These are phyloP conservation scores for Thelonectria olida DNA, from an alignment of 2,329 filamentous ascomycete genomes.

Conservation along the genomic window DNA sequence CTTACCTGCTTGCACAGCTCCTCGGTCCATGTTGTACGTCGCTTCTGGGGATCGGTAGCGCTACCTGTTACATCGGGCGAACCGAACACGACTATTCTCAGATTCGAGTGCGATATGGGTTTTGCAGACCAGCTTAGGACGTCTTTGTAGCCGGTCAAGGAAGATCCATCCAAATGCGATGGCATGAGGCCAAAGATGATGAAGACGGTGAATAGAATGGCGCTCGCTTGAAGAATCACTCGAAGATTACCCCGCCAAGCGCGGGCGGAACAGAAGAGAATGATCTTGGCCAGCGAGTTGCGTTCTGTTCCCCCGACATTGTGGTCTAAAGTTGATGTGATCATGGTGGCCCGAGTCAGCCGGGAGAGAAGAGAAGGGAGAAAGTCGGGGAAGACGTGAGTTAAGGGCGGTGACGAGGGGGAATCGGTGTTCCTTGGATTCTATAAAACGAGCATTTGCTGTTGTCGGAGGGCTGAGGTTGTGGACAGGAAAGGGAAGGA, in stretches of 20 bases:
- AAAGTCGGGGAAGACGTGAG: neutral
- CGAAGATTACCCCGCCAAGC: slow-evolving; percentile 50
- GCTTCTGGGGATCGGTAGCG: slow-evolving; percentile 38
- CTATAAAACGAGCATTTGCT: slow-evolving; percentile 10
- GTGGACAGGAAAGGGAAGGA: neutral
- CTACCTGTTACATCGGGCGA: slow-evolving; percentile 57
- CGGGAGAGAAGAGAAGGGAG: neutral
- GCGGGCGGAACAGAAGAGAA: slow-evolving; percentile 52
- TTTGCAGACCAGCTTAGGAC: slow-evolving; percentile 35
- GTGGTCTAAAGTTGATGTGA: slow-evolving; percentile 35
- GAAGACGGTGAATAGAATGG: slow-evolving; percentile 39
- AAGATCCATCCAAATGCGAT: slow-evolving; percentile 31
- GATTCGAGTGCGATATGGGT: slow-evolving; percentile 39
- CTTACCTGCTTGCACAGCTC: slow-evolving; percentile 57
- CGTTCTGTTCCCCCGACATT: slow-evolving; percentile 28
- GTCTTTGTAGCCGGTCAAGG: slow-evolving; percentile 36
- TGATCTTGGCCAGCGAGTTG: slow-evolving; percentile 39
- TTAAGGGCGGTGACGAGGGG: slow-evolving; percentile 1
- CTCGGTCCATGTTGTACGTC: slow-evolving; percentile 55
- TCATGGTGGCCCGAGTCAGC: slow-evolving; percentile 22
- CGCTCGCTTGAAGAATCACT: slow-evolving; percentile 39
- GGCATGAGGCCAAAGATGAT: slow-evolving; percentile 41
- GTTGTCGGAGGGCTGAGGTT: neutral
- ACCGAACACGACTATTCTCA: slow-evolving; percentile 63
- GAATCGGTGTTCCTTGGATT: neutral